phyloP scores from a whole-genome alignment of 495 filamentous ascomycete genomes.

The Niebla homalea region DNA sequence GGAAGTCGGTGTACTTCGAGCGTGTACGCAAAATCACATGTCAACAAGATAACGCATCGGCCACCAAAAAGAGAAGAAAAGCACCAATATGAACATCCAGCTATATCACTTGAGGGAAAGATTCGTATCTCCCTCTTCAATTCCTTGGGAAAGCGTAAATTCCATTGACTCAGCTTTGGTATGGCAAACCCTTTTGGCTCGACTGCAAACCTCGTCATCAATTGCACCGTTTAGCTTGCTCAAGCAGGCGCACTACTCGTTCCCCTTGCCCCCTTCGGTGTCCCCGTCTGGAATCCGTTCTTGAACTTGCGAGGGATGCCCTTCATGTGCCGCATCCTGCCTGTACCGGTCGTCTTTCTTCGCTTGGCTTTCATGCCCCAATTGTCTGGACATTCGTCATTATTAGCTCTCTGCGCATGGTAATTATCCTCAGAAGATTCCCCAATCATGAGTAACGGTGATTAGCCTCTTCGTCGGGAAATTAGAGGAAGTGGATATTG shows the following conservation, averaged over 20 bases:
- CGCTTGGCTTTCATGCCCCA: slow-evolving; percentile 99
- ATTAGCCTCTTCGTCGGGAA: neutral
- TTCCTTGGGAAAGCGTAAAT: too few species aligned
- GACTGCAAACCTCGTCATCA: too few species aligned
- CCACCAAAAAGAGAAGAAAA: too few species aligned
- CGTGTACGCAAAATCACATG: too few species aligned
- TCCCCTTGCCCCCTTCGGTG: slow-evolving; percentile 73
- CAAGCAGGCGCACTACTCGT: slow-evolving; percentile 20
- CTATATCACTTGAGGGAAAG: too few species aligned
- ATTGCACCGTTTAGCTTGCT: neutral
- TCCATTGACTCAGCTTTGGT: too few species aligned
- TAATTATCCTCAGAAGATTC: neutral
- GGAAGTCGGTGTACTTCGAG: too few species aligned
- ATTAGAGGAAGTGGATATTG: neutral
- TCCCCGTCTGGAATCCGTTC: slow-evolving; percentile 90
- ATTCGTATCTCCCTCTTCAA: too few species aligned
- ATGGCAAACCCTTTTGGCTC: too few species aligned
- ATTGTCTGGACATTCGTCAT: slow-evolving; percentile 54
- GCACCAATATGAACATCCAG: too few species aligned
- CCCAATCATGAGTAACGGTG: neutral
- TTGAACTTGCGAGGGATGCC: slow-evolving; percentile 77
- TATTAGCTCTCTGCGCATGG: neutral
- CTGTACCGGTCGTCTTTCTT: slow-evolving; percentile 96
- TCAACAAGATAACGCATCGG: too few species aligned
- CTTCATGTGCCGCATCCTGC: slow-evolving; percentile 86